These are phyloP conservation scores for Handroanthus guayacan DNA, from an alignment of 257 asterid species.

Conservation along the genomic window DNA sequence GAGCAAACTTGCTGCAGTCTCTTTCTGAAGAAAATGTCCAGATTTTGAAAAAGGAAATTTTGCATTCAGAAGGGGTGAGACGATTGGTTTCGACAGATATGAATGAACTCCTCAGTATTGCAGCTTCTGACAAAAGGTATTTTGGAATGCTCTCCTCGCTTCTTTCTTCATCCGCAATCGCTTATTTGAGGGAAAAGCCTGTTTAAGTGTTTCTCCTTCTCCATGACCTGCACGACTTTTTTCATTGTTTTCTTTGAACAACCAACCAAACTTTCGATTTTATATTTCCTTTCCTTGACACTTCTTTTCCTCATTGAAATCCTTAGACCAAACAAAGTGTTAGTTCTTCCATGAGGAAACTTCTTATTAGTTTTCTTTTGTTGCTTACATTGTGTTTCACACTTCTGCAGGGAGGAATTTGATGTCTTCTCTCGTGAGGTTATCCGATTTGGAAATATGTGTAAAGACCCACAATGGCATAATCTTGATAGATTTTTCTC, in stretches of 20 bases:
- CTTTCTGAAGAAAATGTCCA: constrained; percentile 64
- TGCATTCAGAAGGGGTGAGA: constrained; percentile 64
- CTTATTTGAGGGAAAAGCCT: not conserved
- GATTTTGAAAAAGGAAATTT: constrained; percentile 58
- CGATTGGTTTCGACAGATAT: constrained; percentile 63
- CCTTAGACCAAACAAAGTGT: not conserved
- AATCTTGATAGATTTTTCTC: constrained; percentile 60
- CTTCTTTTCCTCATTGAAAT: not conserved
- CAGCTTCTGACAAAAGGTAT: constrained; percentile 74
- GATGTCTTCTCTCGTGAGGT: constrained; percentile 70
- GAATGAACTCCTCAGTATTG: constrained; percentile 66
- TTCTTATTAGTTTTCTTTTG: not conserved
- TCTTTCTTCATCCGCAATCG: no score
- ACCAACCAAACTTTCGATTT: no score
- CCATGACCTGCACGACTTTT: not conserved
- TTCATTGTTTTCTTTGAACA: no score
- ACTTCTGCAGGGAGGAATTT: constrained; percentile 67
- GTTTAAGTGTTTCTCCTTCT: not conserved
- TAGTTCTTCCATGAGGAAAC: not conserved
- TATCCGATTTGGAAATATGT: constrained; percentile 68
- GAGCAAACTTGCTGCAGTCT: constrained; percentile 63
- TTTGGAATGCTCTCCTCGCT: not conserved
- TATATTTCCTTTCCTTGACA: no score
- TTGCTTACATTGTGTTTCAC: constrained; percentile 8
- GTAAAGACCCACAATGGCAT: constrained; percentile 86